Evolutionary conservation across 176 grass and related monocot species (phyloP), one percentile per base, ranked within the genome.

Genomic region (Cocos nucifera): DNA sequence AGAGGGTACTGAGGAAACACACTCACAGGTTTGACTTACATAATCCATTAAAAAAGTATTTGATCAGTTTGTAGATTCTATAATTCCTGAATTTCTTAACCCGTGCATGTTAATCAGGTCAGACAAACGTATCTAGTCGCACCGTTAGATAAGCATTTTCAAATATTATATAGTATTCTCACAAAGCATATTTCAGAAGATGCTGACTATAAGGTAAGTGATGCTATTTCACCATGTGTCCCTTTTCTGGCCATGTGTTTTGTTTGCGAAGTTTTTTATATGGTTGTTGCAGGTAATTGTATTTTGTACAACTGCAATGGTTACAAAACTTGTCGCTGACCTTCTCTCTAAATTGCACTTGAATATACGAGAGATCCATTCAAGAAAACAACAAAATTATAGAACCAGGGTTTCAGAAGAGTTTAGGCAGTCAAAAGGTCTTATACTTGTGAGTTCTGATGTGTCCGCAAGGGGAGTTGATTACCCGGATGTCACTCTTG

Each of bases 241-340:
- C n/a, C 6, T 59, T 57, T 28, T 53, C 3, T 39, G 32, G 7
- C 32, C 6, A 10, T 70, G 57, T 63, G 27, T 6, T 35, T 50
- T 66, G 70, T 62, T 54, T 6, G 64, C 73, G 17, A 51, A 8
- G 35, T 24, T 70, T 59, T 67, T 22, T 54, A 54, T 61, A 53
- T 64, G 32, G 59, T 39, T 59, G 63, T 73, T 84, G 69, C 67
- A 97, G 92, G 92, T 92, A 15, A 88, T 98, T 64, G 58, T 98
- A 63, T 98, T 98, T 54, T 98, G 93, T 76, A 98, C 93, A 50
- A 98, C 87, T 67, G 93, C 93, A 59, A 92, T 86, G 93, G 81
- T 81, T 28, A 98, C 93, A 49, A 88, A 67, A 66, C 81, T 98
- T 61, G 78, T 88, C 8, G 87, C 87, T 63, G 87, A 85, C 17